A percentile compares a stretch with the other conserved stretches of the same genome.
These are phyloP conservation scores for Botrytis fragariae DNA, from an alignment of 2,329 filamentous ascomycete genomes.

Conservation along the genomic window DNA sequence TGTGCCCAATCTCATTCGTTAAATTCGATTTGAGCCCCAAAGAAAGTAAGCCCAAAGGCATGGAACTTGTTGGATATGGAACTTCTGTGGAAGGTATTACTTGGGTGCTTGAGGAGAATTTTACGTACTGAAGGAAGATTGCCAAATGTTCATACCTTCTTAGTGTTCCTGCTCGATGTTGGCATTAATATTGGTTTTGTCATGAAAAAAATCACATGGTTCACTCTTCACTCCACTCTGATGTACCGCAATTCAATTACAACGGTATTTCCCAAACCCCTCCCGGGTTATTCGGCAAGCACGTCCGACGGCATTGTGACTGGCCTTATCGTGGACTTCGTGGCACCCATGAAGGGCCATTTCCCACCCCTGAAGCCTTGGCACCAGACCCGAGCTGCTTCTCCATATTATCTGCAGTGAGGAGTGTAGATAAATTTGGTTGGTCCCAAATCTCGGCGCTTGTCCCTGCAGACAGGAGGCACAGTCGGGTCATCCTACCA, in stretches of 20 bases:
- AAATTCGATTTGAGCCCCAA: background rate
- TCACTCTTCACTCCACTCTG: background rate
- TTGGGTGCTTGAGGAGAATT: background rate
- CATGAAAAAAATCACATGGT: background rate
- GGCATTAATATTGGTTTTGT: background rate
- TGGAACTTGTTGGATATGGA: background rate
- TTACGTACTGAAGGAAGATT: slow-evolving; percentile 9
- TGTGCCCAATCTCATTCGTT: background rate
- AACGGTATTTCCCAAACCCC: slow-evolving; percentile 13
- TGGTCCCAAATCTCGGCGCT: slow-evolving; percentile 27
- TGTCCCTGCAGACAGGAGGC: slow-evolving; percentile 37
- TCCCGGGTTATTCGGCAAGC: slow-evolving; percentile 20
- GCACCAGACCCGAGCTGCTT: slow-evolving; percentile 6
- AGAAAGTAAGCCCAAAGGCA: background rate
- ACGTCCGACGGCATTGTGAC: slow-evolving; percentile 15
- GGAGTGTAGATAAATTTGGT: slow-evolving; percentile 10
- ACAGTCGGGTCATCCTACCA: slow-evolving; percentile 26
- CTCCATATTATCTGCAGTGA: slow-evolving; percentile 18
- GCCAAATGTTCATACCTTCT: background rate
- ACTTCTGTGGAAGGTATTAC: background rate
- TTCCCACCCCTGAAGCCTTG: slow-evolving; percentile 3
- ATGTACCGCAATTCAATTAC: slow-evolving; percentile 10
- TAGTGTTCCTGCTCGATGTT: background rate
- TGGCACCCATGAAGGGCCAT: slow-evolving; percentile 16
- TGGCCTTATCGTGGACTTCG: slow-evolving; percentile 22